Conservation (phyloP, 148 eudicot species). For the Mesembryanthemum crystallinum region DNA sequence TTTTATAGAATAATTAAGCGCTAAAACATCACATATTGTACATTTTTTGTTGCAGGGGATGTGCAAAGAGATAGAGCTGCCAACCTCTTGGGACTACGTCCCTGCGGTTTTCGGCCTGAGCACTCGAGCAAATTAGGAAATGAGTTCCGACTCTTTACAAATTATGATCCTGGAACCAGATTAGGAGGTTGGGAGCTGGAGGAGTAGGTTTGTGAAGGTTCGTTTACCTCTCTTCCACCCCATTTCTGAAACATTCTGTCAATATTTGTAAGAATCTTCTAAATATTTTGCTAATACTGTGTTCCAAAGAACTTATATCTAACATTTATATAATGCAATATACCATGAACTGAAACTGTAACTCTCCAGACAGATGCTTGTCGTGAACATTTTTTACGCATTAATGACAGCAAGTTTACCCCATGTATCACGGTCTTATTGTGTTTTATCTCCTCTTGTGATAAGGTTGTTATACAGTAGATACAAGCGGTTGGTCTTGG, state of each 20-base stretch:
- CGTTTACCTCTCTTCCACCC: neutral
- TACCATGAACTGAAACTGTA: neutral
- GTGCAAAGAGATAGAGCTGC: constrained; percentile 82
- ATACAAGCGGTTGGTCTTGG: too few relatives aligned
- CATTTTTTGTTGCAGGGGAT: constrained; percentile 48
- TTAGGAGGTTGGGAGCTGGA: constrained; percentile 70
- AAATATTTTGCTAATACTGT: neutral
- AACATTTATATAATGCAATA: neutral
- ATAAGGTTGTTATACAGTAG: too few relatives aligned
- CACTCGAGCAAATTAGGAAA: constrained; percentile 95
- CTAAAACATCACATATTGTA: neutral
- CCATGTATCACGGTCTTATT: too few relatives aligned
- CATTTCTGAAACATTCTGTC: too few relatives aligned
- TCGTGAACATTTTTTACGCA: neutral
- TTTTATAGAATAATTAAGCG: neutral
- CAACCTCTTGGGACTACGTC: constrained; percentile 59
- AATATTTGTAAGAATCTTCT: neutral
- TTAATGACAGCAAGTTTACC: neutral
- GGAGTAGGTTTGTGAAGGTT: constrained; percentile 16
- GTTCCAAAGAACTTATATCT: too few relatives aligned
- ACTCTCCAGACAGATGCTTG: neutral
- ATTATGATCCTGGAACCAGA: constrained; percentile 80
- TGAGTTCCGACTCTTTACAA: constrained; percentile 81
- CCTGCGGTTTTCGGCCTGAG: constrained; percentile 80
- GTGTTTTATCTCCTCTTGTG: too few relatives aligned